These are phyloP conservation scores for Kentomonas sorsogonicus DNA, from an alignment of 208 protist species.

Conservation along the genomic window DNA sequence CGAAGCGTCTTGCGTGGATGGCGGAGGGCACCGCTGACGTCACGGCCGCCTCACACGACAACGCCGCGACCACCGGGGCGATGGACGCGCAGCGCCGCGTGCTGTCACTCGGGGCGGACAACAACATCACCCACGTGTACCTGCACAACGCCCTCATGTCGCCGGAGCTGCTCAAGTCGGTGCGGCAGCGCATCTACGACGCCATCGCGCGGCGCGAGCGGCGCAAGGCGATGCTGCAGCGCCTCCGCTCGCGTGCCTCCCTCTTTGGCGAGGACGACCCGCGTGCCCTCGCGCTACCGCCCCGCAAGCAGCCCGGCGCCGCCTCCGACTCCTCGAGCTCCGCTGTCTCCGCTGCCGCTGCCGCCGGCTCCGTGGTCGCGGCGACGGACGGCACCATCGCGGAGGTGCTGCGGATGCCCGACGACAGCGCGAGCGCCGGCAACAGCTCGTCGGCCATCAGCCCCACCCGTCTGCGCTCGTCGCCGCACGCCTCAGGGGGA, in stretches of 20 bases:
- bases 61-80: not conserved
- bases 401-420: no score
- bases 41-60: not conserved
- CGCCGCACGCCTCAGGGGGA: no score
- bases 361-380: no score
- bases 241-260: not conserved
- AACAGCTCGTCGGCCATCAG: no score
- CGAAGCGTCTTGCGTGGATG: conserved; percentile 34
- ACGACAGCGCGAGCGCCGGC: no score
- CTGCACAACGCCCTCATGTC: conserved; percentile 30
- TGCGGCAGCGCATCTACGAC: conserved; percentile 25
- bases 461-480: no score
- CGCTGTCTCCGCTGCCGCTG: no score
- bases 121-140: conserved; percentile 24
- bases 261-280: no score
- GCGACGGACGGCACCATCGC: no score
- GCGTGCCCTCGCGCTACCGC: no score
- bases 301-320: no score
- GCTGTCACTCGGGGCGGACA: conserved; percentile 11
- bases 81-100: not conserved
- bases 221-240: conserved; percentile 15
- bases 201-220: conserved; percentile 21
- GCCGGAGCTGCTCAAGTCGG: conserved; percentile 14
- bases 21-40: conserved; percentile 23
- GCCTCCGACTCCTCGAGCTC: no score